phyloP scores from a whole-genome alignment of 2,329 filamentous ascomycete genomes.

The Sarocladium strictum region DNA sequence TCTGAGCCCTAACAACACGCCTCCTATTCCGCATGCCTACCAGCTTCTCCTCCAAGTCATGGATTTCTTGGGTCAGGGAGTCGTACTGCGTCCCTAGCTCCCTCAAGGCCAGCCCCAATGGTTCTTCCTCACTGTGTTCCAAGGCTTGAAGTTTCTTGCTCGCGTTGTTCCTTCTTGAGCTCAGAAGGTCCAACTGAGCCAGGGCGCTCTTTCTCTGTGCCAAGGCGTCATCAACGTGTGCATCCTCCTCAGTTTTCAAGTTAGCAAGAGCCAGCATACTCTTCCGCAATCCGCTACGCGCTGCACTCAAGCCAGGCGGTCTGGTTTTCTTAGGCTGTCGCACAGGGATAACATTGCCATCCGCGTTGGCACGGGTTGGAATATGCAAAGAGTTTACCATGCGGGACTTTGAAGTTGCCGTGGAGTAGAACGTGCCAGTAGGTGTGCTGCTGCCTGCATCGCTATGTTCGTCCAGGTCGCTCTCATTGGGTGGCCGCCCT shows the following conservation, averaged over 20 bases:
- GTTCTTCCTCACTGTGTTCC: constrained; percentile 49
- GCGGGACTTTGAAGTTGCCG: constrained; percentile 31
- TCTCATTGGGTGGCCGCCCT: constrained; percentile 21
- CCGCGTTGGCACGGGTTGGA: constrained; percentile 28
- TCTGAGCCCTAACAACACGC: constrained; percentile 51
- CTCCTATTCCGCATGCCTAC: constrained; percentile 54
- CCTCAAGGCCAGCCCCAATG: constrained; percentile 55
- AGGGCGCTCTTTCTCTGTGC: constrained; percentile 52
- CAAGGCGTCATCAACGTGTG: constrained; percentile 51
- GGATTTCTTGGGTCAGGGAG: constrained; percentile 56
- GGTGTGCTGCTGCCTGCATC: constrained; percentile 36
- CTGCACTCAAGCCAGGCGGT: constrained; percentile 52
- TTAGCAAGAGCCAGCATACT: constrained; percentile 58
- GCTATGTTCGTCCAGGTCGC: constrained; percentile 28
- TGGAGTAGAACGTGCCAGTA: constrained; percentile 33
- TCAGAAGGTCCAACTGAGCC: constrained; percentile 47
- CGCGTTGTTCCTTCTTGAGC: constrained; percentile 44
- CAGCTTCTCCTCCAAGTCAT: constrained; percentile 58
- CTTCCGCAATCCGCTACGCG: constrained; percentile 58
- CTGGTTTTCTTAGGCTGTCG: constrained; percentile 46
- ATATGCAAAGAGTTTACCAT: constrained; percentile 37
- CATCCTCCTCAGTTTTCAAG: constrained; percentile 64
- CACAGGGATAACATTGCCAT: constrained; percentile 52
- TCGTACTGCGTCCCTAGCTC: constrained; percentile 50
- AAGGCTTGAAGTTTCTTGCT: constrained; percentile 46